phyloP scores from a whole-genome alignment of 768 basidiomycete genomes.

The Lactarius sp. region DNA sequence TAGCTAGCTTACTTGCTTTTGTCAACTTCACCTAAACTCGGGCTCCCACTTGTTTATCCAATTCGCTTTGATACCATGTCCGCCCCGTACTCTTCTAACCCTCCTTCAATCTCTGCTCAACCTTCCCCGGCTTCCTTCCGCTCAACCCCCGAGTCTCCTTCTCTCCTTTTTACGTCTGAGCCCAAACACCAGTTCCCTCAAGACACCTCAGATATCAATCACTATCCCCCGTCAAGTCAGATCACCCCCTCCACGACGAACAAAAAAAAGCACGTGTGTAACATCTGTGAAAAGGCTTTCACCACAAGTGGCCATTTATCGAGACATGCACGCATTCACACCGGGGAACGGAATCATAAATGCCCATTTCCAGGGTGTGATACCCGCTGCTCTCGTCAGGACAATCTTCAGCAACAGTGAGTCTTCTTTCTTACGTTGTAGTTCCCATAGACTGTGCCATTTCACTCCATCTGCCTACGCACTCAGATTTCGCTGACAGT shows the following conservation, averaged over 20 bases:
- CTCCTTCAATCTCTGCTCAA: slow-evolving; percentile 12
- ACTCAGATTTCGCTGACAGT: not conserved
- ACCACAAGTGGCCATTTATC: slow-evolving; percentile 88
- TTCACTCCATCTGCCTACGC: not conserved
- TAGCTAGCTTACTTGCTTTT: not conserved
- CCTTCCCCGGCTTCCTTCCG: slow-evolving; percentile 10
- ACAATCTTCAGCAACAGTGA: slow-evolving; percentile 71
- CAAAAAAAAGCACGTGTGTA: slow-evolving; percentile 53
- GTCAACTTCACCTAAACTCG: not conserved
- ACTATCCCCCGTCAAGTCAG: not conserved
- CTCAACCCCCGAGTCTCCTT: not conserved
- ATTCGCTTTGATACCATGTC: slow-evolving; percentile 5
- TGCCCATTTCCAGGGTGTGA: slow-evolving; percentile 96
- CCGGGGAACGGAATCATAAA: slow-evolving; percentile 87
- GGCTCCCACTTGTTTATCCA: not conserved
- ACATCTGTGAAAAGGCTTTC: slow-evolving; percentile 70
- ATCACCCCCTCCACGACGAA: not conserved
- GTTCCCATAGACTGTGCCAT: not conserved
- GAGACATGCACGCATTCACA: slow-evolving; percentile 84
- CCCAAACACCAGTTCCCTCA: not conserved
- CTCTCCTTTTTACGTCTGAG: not conserved
- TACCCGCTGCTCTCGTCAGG: slow-evolving; percentile 84
- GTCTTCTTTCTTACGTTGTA: slow-evolving; percentile 26
- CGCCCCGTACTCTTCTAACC: slow-evolving; percentile 7
- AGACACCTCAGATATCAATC: not conserved